Evolutionary conservation across 2,329 filamentous ascomycete species (phyloP).

Genomic region (Helotiales sp.): DNA sequence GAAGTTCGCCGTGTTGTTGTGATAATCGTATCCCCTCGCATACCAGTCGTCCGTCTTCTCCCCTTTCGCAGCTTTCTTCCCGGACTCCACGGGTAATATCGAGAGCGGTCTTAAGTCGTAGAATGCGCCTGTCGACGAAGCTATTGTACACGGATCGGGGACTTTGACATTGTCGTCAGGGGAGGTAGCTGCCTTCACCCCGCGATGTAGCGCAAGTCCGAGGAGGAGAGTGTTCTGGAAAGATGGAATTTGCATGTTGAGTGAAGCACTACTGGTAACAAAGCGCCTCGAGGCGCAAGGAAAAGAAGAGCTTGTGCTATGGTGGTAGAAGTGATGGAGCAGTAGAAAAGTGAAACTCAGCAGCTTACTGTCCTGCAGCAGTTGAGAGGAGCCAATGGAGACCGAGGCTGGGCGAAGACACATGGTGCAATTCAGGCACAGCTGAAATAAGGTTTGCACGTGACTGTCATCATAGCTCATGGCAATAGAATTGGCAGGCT

Average conservation of each 20-base stretch:
- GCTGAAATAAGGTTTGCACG: neutral
- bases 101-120: conserved; percentile 36
- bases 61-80: conserved; percentile 47
- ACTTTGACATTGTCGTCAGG: conserved; percentile 29
- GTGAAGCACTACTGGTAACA: conserved; percentile 2
- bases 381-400: neutral
- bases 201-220: conserved; percentile 28
- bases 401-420: neutral
- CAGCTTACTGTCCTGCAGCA: conserved; percentile 4
- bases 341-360: conserved; percentile 1
- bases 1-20: conserved; percentile 64
- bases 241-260: conserved; percentile 30
- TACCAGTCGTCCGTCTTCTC: conserved; percentile 60
- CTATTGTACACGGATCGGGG: conserved; percentile 34
- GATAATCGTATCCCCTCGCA: conserved; percentile 72
- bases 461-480: no score
- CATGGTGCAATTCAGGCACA: neutral
- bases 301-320: conserved; percentile 11
- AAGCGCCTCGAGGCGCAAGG: conserved; percentile 29
- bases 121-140: conserved; percentile 32
- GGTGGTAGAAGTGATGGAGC: conserved; percentile 4
- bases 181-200: conserved; percentile 26
- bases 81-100: conserved; percentile 26
- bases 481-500: neutral
- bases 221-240: conserved; percentile 29